Evolutionary conservation across 306 rosid species (phyloP), one percentile per base, ranked within the genome.

Genomic region (Biancaea sappan): DNA sequence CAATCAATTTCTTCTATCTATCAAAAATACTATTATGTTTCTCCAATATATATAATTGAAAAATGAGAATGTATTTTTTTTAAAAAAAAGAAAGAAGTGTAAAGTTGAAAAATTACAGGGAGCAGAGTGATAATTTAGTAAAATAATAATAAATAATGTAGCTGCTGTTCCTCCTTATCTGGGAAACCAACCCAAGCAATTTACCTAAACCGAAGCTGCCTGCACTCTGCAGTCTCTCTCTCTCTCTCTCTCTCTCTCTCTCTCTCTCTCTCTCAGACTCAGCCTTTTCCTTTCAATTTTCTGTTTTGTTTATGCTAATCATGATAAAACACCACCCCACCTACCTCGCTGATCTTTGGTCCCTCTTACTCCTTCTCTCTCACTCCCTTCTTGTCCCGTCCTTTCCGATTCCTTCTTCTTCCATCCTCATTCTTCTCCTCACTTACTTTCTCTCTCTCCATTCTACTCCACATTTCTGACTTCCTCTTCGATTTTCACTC

Each of bases 281-380:
- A n/a, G n/a, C n/a, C n/a, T n/a, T n/a, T 12, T 21, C 35, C 18
- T 37, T 13, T 12, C 6, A 34, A 47, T 57, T n/a, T 63, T 24
- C 64, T 8, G 0, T 47, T 16, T 25, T 44, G 34, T 29, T 66
- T 72, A 34, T 41, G 62, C 43, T 13, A 61, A 74, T 77, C 48
- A 75, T 77, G 72, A 51, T 60, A 64, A 40, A 66, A 67, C 76
- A 66, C 51, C 81, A 48, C 24, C 73, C 79, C 51, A 83, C 84
- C 87, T 15, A 79, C 66, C 72, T 38, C 47, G 38, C 66, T 63
- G 38, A 61, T 60, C 70, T 34, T 34, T 32, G 62, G 53, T 61
- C 66, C 26, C 59, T 28, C 61, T 63, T 8, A 6, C 46, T 53
- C 70, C 34, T 18, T 43, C 65, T 53, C 40, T 31, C 43, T 59